A percentile compares a stretch with the other conserved stretches of the same genome.
Conservation (phyloP, 768 basidiomycete species). For the Rhizopogon roseolus region DNA sequence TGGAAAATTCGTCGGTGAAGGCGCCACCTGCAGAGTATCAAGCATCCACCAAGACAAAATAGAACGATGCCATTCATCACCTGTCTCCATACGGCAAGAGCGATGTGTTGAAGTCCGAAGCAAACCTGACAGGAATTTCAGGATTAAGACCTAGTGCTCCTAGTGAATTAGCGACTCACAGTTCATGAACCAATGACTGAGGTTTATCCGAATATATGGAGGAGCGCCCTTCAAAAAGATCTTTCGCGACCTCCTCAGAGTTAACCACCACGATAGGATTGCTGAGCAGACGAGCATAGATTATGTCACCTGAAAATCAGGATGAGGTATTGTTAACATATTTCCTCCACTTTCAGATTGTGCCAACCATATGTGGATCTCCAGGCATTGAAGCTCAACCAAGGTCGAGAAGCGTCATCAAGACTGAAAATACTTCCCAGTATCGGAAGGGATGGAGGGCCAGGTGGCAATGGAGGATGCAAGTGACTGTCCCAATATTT, state of each 20-base stretch:
- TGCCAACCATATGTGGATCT: constrained; percentile 7
- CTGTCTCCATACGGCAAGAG: neutral
- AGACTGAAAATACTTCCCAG: constrained; percentile 12
- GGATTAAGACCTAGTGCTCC: neutral
- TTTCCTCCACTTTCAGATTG: neutral
- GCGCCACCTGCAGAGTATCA: neutral
- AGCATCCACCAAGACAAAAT: too few relatives aligned
- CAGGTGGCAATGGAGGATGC: constrained; percentile 8
- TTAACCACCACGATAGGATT: constrained; percentile 26
- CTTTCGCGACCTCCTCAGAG: constrained; percentile 24
- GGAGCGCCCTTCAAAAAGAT: constrained; percentile 33
- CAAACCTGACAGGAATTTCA: neutral
- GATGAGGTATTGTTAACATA: neutral
- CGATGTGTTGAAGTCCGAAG: neutral
- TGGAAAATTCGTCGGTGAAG: neutral
- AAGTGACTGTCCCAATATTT: too few relatives aligned
- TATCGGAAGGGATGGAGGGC: constrained; percentile 11
- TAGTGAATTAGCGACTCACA: neutral
- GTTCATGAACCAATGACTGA: neutral
- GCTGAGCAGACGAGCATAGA: constrained; percentile 24
- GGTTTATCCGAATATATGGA: constrained; percentile 33
- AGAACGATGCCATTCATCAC: neutral
- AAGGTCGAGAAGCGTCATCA: constrained; percentile 4
- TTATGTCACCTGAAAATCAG: constrained; percentile 19
- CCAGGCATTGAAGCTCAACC: constrained; percentile 14